Base-by-base conservation (phyloP, 2,329 filamentous ascomycete genomes). In the Pseudopithomyces chartarum region DNA sequence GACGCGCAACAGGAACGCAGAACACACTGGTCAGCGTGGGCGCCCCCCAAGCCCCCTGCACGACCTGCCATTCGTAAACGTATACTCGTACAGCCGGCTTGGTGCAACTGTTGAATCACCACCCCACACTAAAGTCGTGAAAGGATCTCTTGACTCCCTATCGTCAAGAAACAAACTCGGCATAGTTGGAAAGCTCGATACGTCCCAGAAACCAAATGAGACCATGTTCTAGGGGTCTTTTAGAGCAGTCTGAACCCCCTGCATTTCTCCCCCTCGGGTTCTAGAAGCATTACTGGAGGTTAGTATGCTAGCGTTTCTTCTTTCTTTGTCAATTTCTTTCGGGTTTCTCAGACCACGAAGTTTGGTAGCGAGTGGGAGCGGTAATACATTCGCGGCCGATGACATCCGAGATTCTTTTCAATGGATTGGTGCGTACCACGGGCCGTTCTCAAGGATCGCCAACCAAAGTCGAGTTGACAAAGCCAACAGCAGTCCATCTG, bases 331-430 rank as follows among this genome's bases (percentile, higher is more conserved):
- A 10, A 38, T 19, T n/a, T 40, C 12, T 43, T 39, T 33, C n/a
- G n/a, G 34, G 2, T 43, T 52, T 32, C 46, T 17, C 52, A 26
- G 6, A 45, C 46, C 13, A 34, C 49, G 34, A 54, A 57, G 15
- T 40, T 55, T 46, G 69, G 70, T 74, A 73, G 64, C 71, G 68
- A 73, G 60, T 48, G 51, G 61, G 59, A 67, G 61, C 65, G 59
- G 66, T 72, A 55, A 65, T 64, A 69, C 69, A 63, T 69, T 5
- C 43, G 64, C 67, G 66, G 66, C 68, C 68, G 70, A 73, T 69
- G 58, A 59, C 61, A 65, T 66, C 53, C 66, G 62, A 55, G 44
- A 48, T 51, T 57, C 46, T 50, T 54, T 51, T 50, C 54, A 53
- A 40, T 48, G 39, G 42, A 58, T 52, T 59, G 44, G 55, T 60